phyloP scores from a whole-genome alignment of 352 stramenopile species.

The Elongisporangium undulatum region DNA sequence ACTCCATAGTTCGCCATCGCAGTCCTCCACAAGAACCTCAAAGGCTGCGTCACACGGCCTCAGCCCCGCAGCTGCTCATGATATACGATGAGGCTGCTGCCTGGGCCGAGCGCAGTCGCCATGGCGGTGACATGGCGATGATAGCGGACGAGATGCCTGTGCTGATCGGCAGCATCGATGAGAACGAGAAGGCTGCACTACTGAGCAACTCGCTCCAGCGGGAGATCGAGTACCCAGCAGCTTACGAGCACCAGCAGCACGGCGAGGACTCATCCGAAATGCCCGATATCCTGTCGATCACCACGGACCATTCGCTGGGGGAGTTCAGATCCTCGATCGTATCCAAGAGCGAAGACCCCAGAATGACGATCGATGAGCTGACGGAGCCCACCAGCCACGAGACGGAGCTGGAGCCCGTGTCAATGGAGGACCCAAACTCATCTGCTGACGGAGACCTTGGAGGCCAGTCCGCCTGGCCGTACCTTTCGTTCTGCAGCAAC shows the following conservation, averaged over 20 bases:
- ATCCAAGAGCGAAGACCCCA: background rate
- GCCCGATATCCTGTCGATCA: no score
- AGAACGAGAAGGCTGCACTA: background rate
- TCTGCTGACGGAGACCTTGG: slow-evolving; percentile 17
- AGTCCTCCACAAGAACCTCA: no score
- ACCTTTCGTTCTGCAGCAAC: no score
- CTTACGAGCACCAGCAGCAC: slow-evolving; percentile 10
- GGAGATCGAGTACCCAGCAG: slow-evolving; percentile 9
- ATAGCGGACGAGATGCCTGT: slow-evolving; percentile 3
- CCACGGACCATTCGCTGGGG: no score
- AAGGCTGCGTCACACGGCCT: no score
- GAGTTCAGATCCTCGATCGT: background rate
- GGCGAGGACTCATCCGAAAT: no score
- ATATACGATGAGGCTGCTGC: background rate
- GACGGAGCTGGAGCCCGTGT: background rate
- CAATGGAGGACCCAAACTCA: slow-evolving; percentile 1
- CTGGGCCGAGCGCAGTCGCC: no score
- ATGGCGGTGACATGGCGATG: no score
- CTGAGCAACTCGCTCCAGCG: slow-evolving; percentile 1
- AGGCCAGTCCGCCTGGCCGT: no score
- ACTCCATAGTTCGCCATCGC: no score
- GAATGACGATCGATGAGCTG: slow-evolving; percentile 7
- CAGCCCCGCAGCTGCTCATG: background rate
- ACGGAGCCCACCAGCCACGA: background rate
- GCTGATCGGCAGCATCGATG: slow-evolving; percentile 6